Percentiles rank a stretch among this genome's conserved stretches.
These are phyloP conservation scores for Colletotrichum scovillei DNA, from an alignment of 2,329 filamentous ascomycete species.

Conservation along the genomic window DNA sequence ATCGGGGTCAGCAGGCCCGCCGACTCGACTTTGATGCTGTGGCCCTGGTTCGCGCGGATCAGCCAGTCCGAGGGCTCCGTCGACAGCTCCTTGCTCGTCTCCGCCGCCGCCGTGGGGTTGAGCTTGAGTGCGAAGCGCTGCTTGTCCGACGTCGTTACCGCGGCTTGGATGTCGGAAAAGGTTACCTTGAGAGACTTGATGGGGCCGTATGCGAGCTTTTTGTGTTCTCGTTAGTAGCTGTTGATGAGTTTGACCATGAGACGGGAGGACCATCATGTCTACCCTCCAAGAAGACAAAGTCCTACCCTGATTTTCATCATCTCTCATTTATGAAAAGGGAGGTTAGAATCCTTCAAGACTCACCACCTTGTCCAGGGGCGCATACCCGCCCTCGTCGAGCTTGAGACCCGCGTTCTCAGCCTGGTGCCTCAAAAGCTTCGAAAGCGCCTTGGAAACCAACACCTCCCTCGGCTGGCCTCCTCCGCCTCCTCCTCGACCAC, in stretches of 20 bases:
- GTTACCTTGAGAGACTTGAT: slow-evolving; percentile 79
- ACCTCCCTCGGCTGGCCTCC: slow-evolving; percentile 54
- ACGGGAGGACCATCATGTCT: background rate
- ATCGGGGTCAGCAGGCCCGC: slow-evolving; percentile 77
- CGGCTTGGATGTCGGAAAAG: slow-evolving; percentile 76
- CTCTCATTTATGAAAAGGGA: background rate
- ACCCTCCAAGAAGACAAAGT: too few relatives aligned
- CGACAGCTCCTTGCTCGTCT: slow-evolving; percentile 42
- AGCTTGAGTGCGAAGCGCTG: slow-evolving; percentile 87
- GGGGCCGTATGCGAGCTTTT: slow-evolving; percentile 64
- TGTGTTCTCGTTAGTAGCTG: background rate
- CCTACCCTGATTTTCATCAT: too few relatives aligned
- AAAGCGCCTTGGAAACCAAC: slow-evolving; percentile 65
- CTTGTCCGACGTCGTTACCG: slow-evolving; percentile 85
- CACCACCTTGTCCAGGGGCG: slow-evolving; percentile 68
- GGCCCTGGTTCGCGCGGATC: slow-evolving; percentile 96
- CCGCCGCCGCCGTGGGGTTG: slow-evolving; percentile 46
- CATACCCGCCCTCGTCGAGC: slow-evolving; percentile 70
- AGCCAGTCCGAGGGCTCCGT: slow-evolving; percentile 75
- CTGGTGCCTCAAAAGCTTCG: slow-evolving; percentile 66
- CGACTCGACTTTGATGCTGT: slow-evolving; percentile 82
- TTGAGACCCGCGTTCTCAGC: slow-evolving; percentile 65
- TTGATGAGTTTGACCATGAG: background rate
- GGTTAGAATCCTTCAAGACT: slow-evolving; percentile 47
- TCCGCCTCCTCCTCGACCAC: slow-evolving; percentile 44